Conservation (phyloP, 2,329 filamentous ascomycete genomes). For the Coleophoma cylindrospora region DNA sequence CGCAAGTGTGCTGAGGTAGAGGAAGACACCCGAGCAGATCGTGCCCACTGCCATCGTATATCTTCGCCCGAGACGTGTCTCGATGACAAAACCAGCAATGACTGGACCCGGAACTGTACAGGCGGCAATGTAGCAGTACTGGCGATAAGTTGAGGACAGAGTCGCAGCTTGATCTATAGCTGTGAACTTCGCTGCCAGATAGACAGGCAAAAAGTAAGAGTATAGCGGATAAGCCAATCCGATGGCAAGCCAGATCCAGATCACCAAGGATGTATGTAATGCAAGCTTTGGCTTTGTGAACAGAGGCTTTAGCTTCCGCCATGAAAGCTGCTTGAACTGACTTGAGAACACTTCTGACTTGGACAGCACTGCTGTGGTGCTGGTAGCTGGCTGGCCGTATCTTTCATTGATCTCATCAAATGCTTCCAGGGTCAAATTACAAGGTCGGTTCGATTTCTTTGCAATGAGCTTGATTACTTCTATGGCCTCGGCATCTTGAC, state of each 20-base stretch:
- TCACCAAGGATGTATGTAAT: conserved; percentile 3
- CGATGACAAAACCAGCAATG: conserved; percentile 4
- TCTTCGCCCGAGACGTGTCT: conserved; percentile 5
- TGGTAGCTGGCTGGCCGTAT: too few species aligned
- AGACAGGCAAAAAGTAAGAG: conserved; percentile 7
- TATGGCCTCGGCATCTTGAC: conserved; percentile 82
- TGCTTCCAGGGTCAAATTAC: too few species aligned
- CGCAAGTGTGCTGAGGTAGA: neutral
- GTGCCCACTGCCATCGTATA: conserved; percentile 9
- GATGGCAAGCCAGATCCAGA: conserved; percentile 7
- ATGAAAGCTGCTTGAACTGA: too few species aligned
- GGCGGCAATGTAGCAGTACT: conserved; percentile 4
- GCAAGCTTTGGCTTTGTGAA: conserved; percentile 3
- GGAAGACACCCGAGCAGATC: neutral
- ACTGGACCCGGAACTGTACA: conserved; percentile 5
- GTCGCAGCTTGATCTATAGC: neutral
- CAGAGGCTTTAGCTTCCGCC: conserved; percentile 20
- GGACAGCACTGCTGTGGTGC: too few species aligned
- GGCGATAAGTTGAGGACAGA: conserved; percentile 5
- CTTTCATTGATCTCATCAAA: too few species aligned
- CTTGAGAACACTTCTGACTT: too few species aligned
- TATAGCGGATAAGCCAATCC: conserved; percentile 9
- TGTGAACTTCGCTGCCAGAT: conserved; percentile 6
- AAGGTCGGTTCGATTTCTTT: conserved; percentile 21
- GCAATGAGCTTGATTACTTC: conserved; percentile 40